phyloP scores from a whole-genome alignment of 352 stramenopile species.

The Globisporangium rhizosaccharum region DNA sequence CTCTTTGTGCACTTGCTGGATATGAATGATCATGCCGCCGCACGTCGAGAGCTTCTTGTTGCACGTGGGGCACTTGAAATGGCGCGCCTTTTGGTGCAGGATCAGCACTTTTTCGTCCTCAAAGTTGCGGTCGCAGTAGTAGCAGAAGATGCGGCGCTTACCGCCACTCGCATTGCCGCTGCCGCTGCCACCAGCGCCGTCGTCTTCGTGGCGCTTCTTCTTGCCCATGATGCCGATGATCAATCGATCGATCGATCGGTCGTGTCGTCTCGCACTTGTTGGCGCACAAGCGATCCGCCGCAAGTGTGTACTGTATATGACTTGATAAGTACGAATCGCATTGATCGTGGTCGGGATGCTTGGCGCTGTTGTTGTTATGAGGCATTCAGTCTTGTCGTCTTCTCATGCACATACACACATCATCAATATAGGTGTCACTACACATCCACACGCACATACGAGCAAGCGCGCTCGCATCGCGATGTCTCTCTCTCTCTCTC shows the following conservation, averaged over 20 bases:
- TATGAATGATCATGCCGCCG: slow-evolving; percentile 87
- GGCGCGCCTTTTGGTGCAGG: slow-evolving; percentile 90
- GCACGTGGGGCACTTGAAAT: slow-evolving; percentile 90
- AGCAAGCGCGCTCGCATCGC: no score
- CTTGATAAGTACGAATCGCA: no score
- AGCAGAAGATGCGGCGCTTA: slow-evolving; percentile 84
- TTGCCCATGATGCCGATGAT: slow-evolving; percentile 47
- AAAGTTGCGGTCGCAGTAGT: slow-evolving; percentile 91
- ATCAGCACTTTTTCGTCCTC: slow-evolving; percentile 91
- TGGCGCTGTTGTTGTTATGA: no score
- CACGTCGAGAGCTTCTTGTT: slow-evolving; percentile 90
- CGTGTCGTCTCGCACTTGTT: no score
- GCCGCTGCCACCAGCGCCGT: slow-evolving; percentile 5
- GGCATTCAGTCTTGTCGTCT: no score
- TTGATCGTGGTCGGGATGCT: no score
- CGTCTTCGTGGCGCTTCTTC: slow-evolving; percentile 79
- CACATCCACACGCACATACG: no score
- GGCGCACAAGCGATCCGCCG: no score
- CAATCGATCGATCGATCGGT: slow-evolving; percentile 3
- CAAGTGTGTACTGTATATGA: no score
- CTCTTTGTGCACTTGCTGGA: slow-evolving; percentile 88
- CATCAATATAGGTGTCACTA: no score
- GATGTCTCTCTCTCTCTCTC: no score
- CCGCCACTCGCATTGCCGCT: slow-evolving; percentile 4
- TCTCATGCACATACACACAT: no score